These are phyloP conservation scores for Cyclocybe cylindracea DNA, from an alignment of 768 basidiomycete genomes.

Conservation along the genomic window DNA sequence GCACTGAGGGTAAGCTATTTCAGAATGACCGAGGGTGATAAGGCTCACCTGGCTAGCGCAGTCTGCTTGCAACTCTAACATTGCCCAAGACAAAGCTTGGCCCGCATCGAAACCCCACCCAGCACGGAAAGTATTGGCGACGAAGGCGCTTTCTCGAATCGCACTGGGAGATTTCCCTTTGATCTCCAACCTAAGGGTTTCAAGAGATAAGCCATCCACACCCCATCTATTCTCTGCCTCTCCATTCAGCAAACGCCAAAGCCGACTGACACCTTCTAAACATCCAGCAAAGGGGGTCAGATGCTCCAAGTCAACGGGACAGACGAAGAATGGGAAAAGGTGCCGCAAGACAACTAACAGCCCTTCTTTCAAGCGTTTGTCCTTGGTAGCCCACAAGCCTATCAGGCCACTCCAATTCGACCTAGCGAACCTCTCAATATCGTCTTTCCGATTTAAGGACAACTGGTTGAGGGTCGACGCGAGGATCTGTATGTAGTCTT, in stretches of 20 bases:
- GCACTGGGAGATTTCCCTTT: conserved; percentile 13
- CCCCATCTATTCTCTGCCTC: conserved; percentile 70
- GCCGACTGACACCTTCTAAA: conserved; percentile 47
- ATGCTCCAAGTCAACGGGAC: conserved; percentile 19
- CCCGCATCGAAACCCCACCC: conserved; percentile 70
- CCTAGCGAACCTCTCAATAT: conserved; percentile 61
- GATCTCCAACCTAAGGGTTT: conserved; percentile 61
- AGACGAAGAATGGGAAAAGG: conserved; percentile 68
- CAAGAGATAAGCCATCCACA: conserved; percentile 63
- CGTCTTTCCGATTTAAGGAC: conserved; percentile 70
- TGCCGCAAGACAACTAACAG: conserved; percentile 71
- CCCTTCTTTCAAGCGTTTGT: conserved; percentile 74
- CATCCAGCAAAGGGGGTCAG: conserved; percentile 34
- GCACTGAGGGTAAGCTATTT: conserved; percentile 5
- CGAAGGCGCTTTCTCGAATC: conserved; percentile 44
- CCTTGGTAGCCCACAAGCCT: conserved; percentile 78
- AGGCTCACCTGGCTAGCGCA: conserved; percentile 63
- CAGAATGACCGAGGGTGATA: not conserved
- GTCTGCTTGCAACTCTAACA: conserved; percentile 80
- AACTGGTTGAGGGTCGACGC: conserved; percentile 72
- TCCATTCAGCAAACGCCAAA: conserved; percentile 57
- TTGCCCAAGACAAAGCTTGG: conserved; percentile 79
- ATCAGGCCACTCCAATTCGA: conserved; percentile 66
- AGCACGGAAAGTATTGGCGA: conserved; percentile 65
- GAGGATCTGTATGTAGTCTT: conserved; percentile 70